phyloP scores from a whole-genome alignment of 495 filamentous ascomycete species.

The Elasticomyces elasticus region DNA sequence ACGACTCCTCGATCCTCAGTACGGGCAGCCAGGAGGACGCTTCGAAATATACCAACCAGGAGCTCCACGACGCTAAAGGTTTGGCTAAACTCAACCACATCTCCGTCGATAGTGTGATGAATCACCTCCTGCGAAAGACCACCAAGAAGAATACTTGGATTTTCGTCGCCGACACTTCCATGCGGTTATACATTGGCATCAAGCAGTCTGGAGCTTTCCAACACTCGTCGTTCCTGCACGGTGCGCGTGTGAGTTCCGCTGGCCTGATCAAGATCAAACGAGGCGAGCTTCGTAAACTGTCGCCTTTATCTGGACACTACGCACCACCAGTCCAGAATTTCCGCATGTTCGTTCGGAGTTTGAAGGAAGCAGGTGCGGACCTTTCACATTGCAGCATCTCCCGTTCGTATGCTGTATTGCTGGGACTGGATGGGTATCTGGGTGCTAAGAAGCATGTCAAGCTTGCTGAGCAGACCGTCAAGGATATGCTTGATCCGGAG shows the following conservation, averaged over 20 bases:
- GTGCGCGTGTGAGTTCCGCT: conserved; percentile 68
- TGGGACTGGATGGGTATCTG: conserved; percentile 72
- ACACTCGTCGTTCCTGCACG: conserved; percentile 79
- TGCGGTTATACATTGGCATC: conserved; percentile 81
- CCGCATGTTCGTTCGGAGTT: conserved; percentile 60
- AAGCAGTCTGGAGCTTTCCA: conserved; percentile 84
- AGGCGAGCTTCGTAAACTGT: conserved; percentile 55
- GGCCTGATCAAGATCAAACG: conserved; percentile 72
- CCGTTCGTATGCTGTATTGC: conserved; percentile 68
- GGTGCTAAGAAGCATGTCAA: conserved; percentile 51
- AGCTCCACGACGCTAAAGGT: conserved; percentile 45
- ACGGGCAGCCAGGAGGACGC: conserved; percentile 30
- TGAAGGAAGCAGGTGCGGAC: conserved; percentile 67
- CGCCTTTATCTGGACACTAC: conserved; percentile 69
- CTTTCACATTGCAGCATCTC: conserved; percentile 67
- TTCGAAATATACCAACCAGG: conserved; percentile 42
- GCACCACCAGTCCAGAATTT: conserved; percentile 73
- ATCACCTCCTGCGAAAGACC: conserved; percentile 59
- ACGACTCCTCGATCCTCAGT: conserved; percentile 19
- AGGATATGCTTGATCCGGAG: conserved; percentile 37
- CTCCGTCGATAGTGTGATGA: conserved; percentile 58
- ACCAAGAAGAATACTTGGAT: conserved; percentile 80
- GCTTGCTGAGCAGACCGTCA: conserved; percentile 23
- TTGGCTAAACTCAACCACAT: conserved; percentile 56
- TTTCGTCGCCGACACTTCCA: conserved; percentile 78